phyloP scores from a whole-genome alignment of 1,284 basidiomycete genomes.

The Ceratobasidium sp. region DNA sequence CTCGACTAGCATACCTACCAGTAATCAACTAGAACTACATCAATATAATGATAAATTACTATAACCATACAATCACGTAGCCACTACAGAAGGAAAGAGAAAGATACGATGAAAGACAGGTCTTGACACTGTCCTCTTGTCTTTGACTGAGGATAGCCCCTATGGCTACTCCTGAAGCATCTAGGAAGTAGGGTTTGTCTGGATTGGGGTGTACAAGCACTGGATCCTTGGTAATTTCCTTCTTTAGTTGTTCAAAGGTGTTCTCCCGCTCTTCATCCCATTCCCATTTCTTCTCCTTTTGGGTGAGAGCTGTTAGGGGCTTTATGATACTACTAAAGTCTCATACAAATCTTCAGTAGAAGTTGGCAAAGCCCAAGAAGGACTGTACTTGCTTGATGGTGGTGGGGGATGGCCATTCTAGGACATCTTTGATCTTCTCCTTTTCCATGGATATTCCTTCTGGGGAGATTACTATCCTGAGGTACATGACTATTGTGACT shows the following conservation, averaged over 20 bases:
- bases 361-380: constrained; percentile 55
- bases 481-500: neutral
- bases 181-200: constrained; percentile 22
- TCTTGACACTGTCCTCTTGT: no score
- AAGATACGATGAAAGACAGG: no score
- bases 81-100: no score
- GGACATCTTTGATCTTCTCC: constrained; percentile 57
- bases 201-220: constrained; percentile 22
- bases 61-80: no score
- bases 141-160: no score
- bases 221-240: no score
- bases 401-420: constrained; percentile 57
- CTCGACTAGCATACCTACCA: no score
- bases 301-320: constrained; percentile 51
- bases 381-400: constrained; percentile 53
- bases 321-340: no score
- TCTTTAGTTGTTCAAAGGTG: constrained; percentile 52
- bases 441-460: constrained; percentile 58
- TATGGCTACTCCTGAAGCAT: constrained; percentile 38
- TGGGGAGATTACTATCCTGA: constrained; percentile 52
- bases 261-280: constrained; percentile 46
- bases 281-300: constrained; percentile 46
- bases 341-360: constrained; percentile 55
- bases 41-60: no score
- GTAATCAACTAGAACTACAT: no score